Evolutionary conservation across 1,284 basidiomycete genomes (phyloP).

Genomic region (Sporisorium reilianum): DNA sequence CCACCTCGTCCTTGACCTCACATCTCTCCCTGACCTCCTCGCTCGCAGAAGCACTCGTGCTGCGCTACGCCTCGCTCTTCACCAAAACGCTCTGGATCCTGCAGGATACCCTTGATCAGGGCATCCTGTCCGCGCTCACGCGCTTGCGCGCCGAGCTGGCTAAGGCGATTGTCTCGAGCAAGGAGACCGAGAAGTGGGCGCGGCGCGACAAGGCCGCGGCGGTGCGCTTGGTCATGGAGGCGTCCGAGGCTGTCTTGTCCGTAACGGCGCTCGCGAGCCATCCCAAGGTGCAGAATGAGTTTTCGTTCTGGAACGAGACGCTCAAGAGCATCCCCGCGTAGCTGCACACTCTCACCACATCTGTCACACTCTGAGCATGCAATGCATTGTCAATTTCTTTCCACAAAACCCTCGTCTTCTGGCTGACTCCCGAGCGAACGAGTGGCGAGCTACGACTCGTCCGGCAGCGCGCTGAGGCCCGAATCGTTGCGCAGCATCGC

Average conservation of each 20-base stretch:
- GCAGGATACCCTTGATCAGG: slow-evolving; percentile 12
- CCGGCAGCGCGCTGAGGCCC: slow-evolving; percentile 21
- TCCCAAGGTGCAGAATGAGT: slow-evolving; percentile 41
- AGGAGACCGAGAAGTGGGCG: not conserved
- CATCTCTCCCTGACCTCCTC: not conserved
- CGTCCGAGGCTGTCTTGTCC: slow-evolving; percentile 4
- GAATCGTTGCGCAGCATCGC: slow-evolving; percentile 58
- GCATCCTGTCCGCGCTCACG: slow-evolving; percentile 16
- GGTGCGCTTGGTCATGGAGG: slow-evolving; percentile 3
- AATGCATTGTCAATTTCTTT: too few relatives aligned
- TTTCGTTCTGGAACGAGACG: slow-evolving; percentile 41
- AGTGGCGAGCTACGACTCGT: too few relatives aligned
- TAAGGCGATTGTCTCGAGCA: slow-evolving; percentile 3
- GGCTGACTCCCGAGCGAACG: too few relatives aligned
- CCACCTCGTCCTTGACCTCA: slow-evolving; percentile 2
- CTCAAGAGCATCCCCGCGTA: not conserved
- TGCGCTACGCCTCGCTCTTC: slow-evolving; percentile 35
- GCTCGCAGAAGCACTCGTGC: slow-evolving; percentile 5
- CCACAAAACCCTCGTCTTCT: too few relatives aligned
- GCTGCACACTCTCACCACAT: not conserved
- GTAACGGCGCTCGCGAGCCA: slow-evolving; percentile 8
- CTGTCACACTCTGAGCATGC: not conserved
- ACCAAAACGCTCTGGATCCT: slow-evolving; percentile 35
- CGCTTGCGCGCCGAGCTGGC: slow-evolving; percentile 22
- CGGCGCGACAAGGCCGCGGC: not conserved